Percentiles rank a stretch among this genome's conserved stretches.
Evolutionary conservation across 306 rosid genomes (phyloP).

Genomic region (Trifolium repens): DNA sequence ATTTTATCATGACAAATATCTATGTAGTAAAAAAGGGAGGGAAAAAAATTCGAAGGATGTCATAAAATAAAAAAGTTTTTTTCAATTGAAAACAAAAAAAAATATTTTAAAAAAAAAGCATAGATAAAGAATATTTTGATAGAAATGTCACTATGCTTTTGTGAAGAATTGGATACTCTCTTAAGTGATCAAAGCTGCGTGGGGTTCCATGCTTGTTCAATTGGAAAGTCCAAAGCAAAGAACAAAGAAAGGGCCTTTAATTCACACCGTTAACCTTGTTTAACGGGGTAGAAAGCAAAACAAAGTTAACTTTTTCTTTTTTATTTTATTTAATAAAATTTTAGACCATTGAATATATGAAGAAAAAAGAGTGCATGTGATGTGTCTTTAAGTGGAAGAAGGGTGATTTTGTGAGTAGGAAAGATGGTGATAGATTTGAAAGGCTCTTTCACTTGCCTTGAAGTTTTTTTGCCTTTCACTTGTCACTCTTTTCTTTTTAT

Average conservation of each 20-base stretch:
- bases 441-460: slow-evolving; percentile 49
- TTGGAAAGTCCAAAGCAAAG: slow-evolving; percentile 35
- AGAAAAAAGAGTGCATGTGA: slow-evolving; percentile 47
- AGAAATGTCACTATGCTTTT: slow-evolving; percentile 46
- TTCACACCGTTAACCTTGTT: slow-evolving; percentile 42
- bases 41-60: neutral
- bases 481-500: slow-evolving; percentile 32
- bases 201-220: slow-evolving; percentile 35
- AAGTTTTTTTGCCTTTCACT: slow-evolving; percentile 45
- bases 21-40: neutral
- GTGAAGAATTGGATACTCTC: slow-evolving; percentile 70
- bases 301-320: slow-evolving; percentile 36
- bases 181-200: slow-evolving; percentile 41
- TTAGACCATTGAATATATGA: slow-evolving; percentile 15
- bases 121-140: slow-evolving; percentile 56
- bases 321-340: neutral
- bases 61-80: neutral
- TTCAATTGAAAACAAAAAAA: neutral
- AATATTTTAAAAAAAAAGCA: neutral
- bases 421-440: slow-evolving; percentile 40
- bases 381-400: slow-evolving; percentile 47
- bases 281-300: slow-evolving; percentile 40
- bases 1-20: slow-evolving; percentile 8
- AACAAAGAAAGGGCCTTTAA: slow-evolving; percentile 29
- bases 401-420: slow-evolving; percentile 46